phyloP scores from a whole-genome alignment of 352 stramenopile species.

The Phytopythium kandeliae region DNA sequence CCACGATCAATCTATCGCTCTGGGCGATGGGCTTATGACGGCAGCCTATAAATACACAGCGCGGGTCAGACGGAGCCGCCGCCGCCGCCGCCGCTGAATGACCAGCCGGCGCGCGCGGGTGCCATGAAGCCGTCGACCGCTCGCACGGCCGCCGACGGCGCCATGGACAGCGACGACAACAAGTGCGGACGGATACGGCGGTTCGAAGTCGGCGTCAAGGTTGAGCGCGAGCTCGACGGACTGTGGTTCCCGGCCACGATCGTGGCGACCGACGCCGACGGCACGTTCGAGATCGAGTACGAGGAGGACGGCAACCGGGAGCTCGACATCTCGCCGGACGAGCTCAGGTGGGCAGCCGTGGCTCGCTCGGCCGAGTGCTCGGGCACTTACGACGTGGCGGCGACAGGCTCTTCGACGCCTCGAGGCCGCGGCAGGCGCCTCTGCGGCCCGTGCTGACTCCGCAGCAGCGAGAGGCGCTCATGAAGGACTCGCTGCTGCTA shows the following conservation, averaged over 20 bases:
- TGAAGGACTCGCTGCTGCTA: slow-evolving; percentile 55
- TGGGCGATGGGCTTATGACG: slow-evolving; percentile 6
- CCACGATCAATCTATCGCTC: too few relatives aligned
- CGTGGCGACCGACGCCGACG: slow-evolving; percentile 37
- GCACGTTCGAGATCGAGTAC: slow-evolving; percentile 69
- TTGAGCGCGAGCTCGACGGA: slow-evolving; percentile 69
- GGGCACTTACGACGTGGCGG: too few relatives aligned
- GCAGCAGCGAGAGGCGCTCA: slow-evolving; percentile 32
- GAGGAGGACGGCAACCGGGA: slow-evolving; percentile 77
- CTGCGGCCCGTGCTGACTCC: slow-evolving; percentile 15
- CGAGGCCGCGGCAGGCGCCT: background rate
- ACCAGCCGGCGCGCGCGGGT: background rate
- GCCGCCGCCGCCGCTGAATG: too few relatives aligned
- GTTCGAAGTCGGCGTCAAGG: slow-evolving; percentile 37
- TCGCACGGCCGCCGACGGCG: slow-evolving; percentile 10
- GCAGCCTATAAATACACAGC: slow-evolving; percentile 7
- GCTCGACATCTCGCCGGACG: slow-evolving; percentile 39
- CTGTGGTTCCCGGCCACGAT: slow-evolving; percentile 75
- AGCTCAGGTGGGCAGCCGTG: slow-evolving; percentile 30
- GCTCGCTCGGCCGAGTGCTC: too few relatives aligned
- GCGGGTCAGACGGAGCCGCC: too few relatives aligned
- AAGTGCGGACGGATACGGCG: slow-evolving; percentile 11
- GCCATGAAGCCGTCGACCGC: slow-evolving; percentile 8
- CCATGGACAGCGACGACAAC: slow-evolving; percentile 12
- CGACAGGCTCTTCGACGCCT: slow-evolving; percentile 5